These are phyloP conservation scores for Fusarium illudens DNA, from an alignment of 2,329 filamentous ascomycete genomes.

Conservation along the genomic window DNA sequence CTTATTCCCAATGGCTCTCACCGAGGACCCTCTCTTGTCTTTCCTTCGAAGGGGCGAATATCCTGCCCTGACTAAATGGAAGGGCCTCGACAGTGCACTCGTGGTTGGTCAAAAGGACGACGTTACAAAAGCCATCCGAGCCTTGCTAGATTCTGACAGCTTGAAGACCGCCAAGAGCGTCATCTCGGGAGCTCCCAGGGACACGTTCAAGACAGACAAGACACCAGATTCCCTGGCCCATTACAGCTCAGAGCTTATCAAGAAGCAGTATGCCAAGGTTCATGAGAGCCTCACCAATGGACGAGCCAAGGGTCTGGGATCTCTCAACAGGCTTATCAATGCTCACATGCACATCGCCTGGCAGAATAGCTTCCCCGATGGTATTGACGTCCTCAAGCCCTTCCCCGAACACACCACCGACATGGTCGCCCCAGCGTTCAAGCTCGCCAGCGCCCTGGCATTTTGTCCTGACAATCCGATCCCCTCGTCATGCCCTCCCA, in stretches of 20 bases:
- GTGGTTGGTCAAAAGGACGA: constrained; percentile 74
- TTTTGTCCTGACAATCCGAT: constrained; percentile 78
- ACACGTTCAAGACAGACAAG: constrained; percentile 71
- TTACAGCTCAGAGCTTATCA: constrained; percentile 73
- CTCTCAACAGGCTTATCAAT: constrained; percentile 80
- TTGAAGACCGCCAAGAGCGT: constrained; percentile 68
- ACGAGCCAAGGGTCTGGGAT: constrained; percentile 67
- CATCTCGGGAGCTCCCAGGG: constrained; percentile 66
- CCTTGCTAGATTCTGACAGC: constrained; percentile 62
- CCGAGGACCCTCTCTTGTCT: constrained; percentile 74
- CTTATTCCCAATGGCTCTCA: constrained; percentile 83
- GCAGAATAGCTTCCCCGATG: constrained; percentile 79
- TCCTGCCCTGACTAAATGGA: constrained; percentile 76
- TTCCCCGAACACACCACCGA: constrained; percentile 77
- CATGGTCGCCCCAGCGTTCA: constrained; percentile 73
- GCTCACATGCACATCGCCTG: constrained; percentile 86
- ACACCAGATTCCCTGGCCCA: constrained; percentile 76
- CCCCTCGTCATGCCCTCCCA: constrained; percentile 84
- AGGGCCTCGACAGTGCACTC: constrained; percentile 74
- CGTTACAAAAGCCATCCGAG: constrained; percentile 69
- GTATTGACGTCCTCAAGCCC: constrained; percentile 84
- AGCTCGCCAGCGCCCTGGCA: constrained; percentile 78
- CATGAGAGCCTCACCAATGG: constrained; percentile 67
- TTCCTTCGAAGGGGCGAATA: constrained; percentile 81
- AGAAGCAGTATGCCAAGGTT: constrained; percentile 72